phyloP scores from a whole-genome alignment of 805 yeast genomes.

The Metahyphopichia silvanorum region DNA sequence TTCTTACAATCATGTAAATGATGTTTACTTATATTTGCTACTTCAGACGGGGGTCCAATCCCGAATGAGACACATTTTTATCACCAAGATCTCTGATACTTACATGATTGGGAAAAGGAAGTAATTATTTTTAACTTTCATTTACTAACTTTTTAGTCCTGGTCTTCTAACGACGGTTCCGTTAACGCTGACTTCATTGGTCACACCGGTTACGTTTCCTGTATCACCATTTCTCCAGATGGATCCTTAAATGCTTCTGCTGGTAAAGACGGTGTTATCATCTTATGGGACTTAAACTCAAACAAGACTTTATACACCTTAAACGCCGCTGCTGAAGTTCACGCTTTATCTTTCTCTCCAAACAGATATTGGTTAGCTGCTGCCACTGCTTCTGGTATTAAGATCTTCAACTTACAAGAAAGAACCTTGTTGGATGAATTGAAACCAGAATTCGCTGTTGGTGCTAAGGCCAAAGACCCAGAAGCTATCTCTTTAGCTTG shows the following conservation, averaged over 20 bases:
- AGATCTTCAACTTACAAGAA: slow-evolving; percentile 96
- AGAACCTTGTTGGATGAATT: slow-evolving; percentile 93
- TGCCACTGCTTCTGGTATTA: slow-evolving; percentile 97
- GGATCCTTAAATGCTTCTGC: slow-evolving; percentile 99
- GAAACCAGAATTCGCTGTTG: slow-evolving; percentile 93
- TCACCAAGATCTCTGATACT: slow-evolving; percentile 99
- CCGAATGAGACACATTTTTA: slow-evolving; percentile 91
- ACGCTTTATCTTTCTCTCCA: slow-evolving; percentile 99
- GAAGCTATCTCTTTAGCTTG: slow-evolving; percentile 97
- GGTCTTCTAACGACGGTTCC: slow-evolving; percentile 85
- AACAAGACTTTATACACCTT: slow-evolving; percentile 88
- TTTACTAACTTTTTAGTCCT: slow-evolving; percentile 70
- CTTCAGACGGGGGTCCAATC: slow-evolving; percentile 82
- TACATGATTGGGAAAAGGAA: too few species aligned
- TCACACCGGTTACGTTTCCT: slow-evolving; percentile 98
- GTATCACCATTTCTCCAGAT: slow-evolving; percentile 98
- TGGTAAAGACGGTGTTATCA: slow-evolving; percentile 98
- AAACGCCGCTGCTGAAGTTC: slow-evolving; percentile 93
- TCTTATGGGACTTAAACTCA: slow-evolving; percentile 95
- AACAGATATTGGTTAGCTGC: slow-evolving; percentile 99
- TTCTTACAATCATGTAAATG: slow-evolving; percentile 42
- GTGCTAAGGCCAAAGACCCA: slow-evolving; percentile 92
- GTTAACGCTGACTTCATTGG: slow-evolving; percentile 96
- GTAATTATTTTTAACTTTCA: background rate
- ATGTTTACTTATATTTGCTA: slow-evolving; percentile 93